Evolutionary conservation across 1,284 basidiomycete genomes (phyloP).

Genomic region (Xerocomus minutiporus): DNA sequence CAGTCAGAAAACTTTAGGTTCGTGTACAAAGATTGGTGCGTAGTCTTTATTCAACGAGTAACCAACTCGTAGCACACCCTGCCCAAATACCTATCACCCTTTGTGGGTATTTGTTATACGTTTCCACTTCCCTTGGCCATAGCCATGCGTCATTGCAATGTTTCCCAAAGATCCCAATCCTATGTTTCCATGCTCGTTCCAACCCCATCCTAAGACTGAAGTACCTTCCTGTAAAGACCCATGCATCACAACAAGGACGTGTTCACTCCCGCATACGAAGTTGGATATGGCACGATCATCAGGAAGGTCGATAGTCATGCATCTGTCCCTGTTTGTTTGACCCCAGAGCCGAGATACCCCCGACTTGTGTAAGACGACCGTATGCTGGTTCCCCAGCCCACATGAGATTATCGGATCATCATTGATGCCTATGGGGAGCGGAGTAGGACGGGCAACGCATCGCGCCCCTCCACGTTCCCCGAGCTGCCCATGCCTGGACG

Average conservation of each 20-base stretch:
- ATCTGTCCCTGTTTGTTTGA: slow-evolving; percentile 71
- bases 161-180: slow-evolving; percentile 61
- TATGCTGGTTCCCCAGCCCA: slow-evolving; percentile 70
- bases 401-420: slow-evolving; percentile 31
- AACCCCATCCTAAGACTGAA: slow-evolving; percentile 80
- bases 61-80: slow-evolving; percentile 75
- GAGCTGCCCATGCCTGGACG: slow-evolving; percentile 76
- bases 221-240: slow-evolving; percentile 6
- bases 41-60: slow-evolving; percentile 35
- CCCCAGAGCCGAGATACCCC: slow-evolving; percentile 54
- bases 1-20: too few species aligned
- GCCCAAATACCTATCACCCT: slow-evolving; percentile 50
- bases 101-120: slow-evolving; percentile 6
- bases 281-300: slow-evolving; percentile 21
- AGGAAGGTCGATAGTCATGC: slow-evolving; percentile 32
- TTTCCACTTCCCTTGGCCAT: slow-evolving; percentile 40
- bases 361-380: slow-evolving; percentile 49
- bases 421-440: slow-evolving; percentile 22
- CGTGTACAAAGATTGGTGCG: too few species aligned
- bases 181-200: slow-evolving; percentile 95
- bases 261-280: slow-evolving; percentile 75
- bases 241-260: slow-evolving; percentile 50
- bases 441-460: slow-evolving; percentile 18
- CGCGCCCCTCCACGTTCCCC: slow-evolving; percentile 34
- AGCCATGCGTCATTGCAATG: slow-evolving; percentile 39